phyloP scores from a whole-genome alignment of 306 rosid species.

The Gastrolobium villosum region DNA sequence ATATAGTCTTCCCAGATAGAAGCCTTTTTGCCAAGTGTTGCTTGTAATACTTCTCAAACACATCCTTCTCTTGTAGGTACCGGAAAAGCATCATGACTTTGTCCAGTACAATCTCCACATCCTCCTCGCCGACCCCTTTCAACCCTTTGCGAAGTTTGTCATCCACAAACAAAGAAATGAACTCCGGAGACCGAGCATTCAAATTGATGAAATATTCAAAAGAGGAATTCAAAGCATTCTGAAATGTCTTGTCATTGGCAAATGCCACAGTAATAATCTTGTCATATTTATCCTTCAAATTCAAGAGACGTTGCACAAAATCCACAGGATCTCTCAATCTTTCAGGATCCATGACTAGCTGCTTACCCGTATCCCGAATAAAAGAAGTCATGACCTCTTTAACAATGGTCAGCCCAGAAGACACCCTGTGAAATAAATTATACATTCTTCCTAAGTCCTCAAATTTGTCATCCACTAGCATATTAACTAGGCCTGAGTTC shows the following conservation, averaged over 20 bases:
- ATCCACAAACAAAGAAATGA: conserved; percentile 69
- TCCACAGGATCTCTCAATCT: conserved; percentile 68
- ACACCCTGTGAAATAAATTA: conserved; percentile 60
- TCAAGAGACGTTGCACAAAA: conserved; percentile 64
- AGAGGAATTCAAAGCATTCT: conserved; percentile 68
- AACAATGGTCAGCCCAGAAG: conserved; percentile 59
- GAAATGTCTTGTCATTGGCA: conserved; percentile 62
- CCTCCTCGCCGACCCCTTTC: conserved; percentile 69
- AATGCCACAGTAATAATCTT: conserved; percentile 56
- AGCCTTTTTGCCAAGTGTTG: conserved; percentile 71
- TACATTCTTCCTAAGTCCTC: conserved; percentile 65
- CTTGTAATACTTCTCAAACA: conserved; percentile 69
- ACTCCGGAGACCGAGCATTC: conserved; percentile 69
- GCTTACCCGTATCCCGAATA: conserved; percentile 62
- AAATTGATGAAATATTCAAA: conserved; percentile 70
- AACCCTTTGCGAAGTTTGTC: conserved; percentile 68
- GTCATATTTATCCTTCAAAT: conserved; percentile 68
- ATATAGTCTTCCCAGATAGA: conserved; percentile 61
- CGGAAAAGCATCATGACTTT: conserved; percentile 76
- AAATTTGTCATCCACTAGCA: conserved; percentile 65
- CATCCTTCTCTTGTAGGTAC: conserved; percentile 69
- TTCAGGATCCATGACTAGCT: conserved; percentile 62
- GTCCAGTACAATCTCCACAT: conserved; percentile 66
- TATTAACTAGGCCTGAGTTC: conserved; percentile 64
- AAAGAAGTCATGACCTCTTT: conserved; percentile 62